A percentile compares a stretch with the other conserved stretches of the same genome.
These are phyloP conservation scores for Kwoniella europaea DNA, from an alignment of 768 basidiomycete species.

Conservation along the genomic window DNA sequence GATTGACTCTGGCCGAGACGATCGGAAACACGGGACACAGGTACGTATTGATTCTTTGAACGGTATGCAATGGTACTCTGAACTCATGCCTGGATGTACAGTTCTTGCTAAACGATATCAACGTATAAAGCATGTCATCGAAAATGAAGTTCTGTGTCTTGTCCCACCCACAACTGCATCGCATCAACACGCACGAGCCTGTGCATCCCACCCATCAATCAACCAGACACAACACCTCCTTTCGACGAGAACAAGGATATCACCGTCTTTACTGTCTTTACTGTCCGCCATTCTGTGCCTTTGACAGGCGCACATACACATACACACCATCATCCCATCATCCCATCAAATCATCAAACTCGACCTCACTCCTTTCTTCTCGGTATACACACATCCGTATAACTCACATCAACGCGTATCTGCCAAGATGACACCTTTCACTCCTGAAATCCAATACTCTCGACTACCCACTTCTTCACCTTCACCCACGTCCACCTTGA, in stretches of 20 bases:
- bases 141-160: neutral
- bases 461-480: conserved; percentile 17
- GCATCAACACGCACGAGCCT: conserved; percentile 4
- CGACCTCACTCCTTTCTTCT: conserved; percentile 1
- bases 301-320: neutral
- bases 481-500: neutral
- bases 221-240: neutral
- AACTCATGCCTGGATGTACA: neutral
- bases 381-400: neutral
- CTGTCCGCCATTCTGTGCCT: neutral
- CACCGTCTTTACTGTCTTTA: neutral
- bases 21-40: neutral
- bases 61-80: neutral
- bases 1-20: neutral
- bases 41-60: neutral
- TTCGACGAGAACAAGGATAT: neutral
- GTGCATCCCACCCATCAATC: neutral
- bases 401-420: neutral
- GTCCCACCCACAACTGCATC: neutral
- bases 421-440: conserved; percentile 22
- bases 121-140: neutral
- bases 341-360: neutral
- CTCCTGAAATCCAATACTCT: conserved; percentile 9
- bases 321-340: neutral
- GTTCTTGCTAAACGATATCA: neutral